A percentile compares a stretch with the other conserved stretches of the same genome.
Evolutionary conservation across 2,329 filamentous ascomycete species (phyloP).

Genomic region (Fusarium guadeloupense): DNA sequence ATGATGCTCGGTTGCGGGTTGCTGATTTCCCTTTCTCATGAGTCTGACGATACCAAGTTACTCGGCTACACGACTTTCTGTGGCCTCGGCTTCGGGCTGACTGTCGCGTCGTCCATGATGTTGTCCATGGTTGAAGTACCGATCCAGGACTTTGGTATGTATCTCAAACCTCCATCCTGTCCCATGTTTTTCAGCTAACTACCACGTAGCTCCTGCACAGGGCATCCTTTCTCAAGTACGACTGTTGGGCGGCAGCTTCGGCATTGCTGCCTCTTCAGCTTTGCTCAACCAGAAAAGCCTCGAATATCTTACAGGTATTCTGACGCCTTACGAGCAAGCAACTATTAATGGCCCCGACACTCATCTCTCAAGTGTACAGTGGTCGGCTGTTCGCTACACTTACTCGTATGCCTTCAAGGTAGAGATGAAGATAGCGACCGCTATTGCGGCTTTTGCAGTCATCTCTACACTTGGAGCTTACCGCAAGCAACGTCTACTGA

Average conservation of each 20-base stretch:
- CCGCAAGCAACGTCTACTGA: constrained; percentile 39
- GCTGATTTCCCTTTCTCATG: constrained; percentile 50
- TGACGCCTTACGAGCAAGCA: constrained; percentile 44
- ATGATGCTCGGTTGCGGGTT: constrained; percentile 59
- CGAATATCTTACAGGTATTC: constrained; percentile 41
- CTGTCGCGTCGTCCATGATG: constrained; percentile 59
- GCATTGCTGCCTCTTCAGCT: constrained; percentile 62
- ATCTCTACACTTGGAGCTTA: constrained; percentile 54
- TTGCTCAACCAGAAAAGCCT: constrained; percentile 50
- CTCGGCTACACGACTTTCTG: constrained; percentile 61
- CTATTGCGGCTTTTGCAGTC: constrained; percentile 53
- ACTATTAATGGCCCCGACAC: constrained; percentile 36
- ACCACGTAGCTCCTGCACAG: constrained; percentile 57
- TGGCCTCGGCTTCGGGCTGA: constrained; percentile 63
- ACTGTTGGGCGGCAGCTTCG: constrained; percentile 63
- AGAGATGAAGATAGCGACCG: constrained; percentile 58
- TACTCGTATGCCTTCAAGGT: constrained; percentile 57
- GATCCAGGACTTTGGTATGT: constrained; percentile 56
- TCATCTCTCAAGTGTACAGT: constrained; percentile 43
- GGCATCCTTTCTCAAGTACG: constrained; percentile 62
- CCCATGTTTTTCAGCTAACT: constrained; percentile 23
- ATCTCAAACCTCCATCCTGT: background rate
- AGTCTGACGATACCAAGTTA: constrained; percentile 54
- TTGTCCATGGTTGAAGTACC: constrained; percentile 54
- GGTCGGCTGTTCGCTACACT: constrained; percentile 47